Conservation (phyloP, 106 monocot genomes). For the Iris macrosiphon region DNA sequence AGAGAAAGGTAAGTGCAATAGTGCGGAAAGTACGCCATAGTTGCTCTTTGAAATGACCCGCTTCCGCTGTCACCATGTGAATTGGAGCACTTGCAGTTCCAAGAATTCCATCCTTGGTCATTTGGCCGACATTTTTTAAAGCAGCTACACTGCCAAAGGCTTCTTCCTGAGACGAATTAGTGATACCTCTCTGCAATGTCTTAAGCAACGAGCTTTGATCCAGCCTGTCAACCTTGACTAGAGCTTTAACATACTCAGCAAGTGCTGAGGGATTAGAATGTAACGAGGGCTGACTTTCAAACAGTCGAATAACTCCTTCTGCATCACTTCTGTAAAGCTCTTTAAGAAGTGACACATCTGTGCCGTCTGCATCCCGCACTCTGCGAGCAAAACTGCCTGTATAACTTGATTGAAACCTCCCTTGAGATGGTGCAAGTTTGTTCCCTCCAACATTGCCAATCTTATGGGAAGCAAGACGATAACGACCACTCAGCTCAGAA, state of each 20-base stretch:
- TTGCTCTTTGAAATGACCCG: slow-evolving; percentile 86
- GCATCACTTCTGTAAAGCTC: slow-evolving; percentile 93
- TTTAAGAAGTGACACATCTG: slow-evolving; percentile 56
- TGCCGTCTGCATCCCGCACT: slow-evolving; percentile 40
- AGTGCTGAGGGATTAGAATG: slow-evolving; percentile 89
- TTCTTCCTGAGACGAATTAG: slow-evolving; percentile 52
- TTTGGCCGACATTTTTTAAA: slow-evolving; percentile 52
- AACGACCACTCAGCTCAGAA: slow-evolving; percentile 16
- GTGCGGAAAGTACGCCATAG: slow-evolving; percentile 88
- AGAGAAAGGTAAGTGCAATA: slow-evolving; percentile 78
- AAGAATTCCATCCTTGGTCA: slow-evolving; percentile 68
- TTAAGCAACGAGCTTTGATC: slow-evolving; percentile 87
- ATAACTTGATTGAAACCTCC: slow-evolving; percentile 68
- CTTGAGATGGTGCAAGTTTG: slow-evolving; percentile 22
- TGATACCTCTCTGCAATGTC: slow-evolving; percentile 77
- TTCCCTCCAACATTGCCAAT: slow-evolving; percentile 21
- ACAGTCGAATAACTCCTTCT: slow-evolving; percentile 70
- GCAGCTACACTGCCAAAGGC: slow-evolving; percentile 32
- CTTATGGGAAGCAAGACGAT: slow-evolving; percentile 15
- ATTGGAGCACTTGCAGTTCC: slow-evolving; percentile 86
- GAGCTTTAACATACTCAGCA: slow-evolving; percentile 89
- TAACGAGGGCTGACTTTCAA: slow-evolving; percentile 78
- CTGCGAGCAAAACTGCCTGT: slow-evolving; percentile 64
- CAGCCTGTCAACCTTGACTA: slow-evolving; percentile 85
- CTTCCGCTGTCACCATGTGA: slow-evolving; percentile 96